These are phyloP conservation scores for Hymenoscyphus scutula DNA, from an alignment of 2,329 filamentous ascomycete genomes.

Conservation along the genomic window DNA sequence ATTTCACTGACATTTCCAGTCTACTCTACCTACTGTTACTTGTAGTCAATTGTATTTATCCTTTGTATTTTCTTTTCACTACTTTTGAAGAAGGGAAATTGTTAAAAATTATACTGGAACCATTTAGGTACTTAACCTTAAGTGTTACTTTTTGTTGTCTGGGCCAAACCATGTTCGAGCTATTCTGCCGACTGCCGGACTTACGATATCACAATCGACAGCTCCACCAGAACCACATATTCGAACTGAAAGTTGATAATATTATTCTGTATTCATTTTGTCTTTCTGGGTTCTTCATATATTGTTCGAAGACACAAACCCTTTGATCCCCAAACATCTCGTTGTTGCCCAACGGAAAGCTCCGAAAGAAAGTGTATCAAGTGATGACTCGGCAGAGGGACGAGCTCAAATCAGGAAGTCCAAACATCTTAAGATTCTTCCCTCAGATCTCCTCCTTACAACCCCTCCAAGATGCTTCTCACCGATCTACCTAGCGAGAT, in stretches of 20 bases:
- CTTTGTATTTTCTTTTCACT: no score
- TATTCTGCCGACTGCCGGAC: neutral
- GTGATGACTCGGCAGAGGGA: neutral
- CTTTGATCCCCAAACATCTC: neutral
- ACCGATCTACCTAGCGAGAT: constrained; percentile 54
- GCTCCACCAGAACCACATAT: neutral
- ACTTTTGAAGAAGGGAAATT: no score
- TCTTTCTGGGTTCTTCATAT: neutral
- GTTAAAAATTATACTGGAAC: no score
- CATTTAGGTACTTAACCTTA: no score
- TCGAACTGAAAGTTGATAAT: neutral
- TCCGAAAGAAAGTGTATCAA: constrained; percentile 1
- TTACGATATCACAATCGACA: neutral
- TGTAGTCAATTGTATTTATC: no score
- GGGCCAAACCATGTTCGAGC: neutral
- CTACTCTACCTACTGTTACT: no score
- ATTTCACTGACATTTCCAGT: no score
- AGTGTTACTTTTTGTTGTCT: neutral
- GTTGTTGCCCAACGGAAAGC: neutral
- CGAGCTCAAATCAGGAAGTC: neutral
- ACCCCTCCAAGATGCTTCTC: constrained; percentile 36
- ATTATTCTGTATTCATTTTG: neutral
- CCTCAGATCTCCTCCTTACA: neutral
- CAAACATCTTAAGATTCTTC: neutral
- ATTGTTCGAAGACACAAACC: neutral